A percentile compares a stretch with the other conserved stretches of the same genome.
These are phyloP conservation scores for Leishmania tropica DNA, from an alignment of 208 protist genomes.

Conservation along the genomic window DNA sequence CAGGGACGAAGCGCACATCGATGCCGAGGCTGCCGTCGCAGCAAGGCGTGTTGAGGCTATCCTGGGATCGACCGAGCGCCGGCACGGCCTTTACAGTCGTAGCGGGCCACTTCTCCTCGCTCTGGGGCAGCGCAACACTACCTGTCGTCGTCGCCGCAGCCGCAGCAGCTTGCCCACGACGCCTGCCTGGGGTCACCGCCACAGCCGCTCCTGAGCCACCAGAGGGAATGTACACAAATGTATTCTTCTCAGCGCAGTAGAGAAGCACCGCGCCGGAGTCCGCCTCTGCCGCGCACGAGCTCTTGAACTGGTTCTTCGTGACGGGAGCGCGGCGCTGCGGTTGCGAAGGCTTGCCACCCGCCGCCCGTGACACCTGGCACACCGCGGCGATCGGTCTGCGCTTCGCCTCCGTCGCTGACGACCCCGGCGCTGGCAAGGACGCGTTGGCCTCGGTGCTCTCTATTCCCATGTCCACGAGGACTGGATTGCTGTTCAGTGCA, in stretches of 20 bases:
- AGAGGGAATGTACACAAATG: conserved; percentile 44
- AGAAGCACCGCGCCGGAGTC: conserved; percentile 41
- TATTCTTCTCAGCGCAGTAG: conserved; percentile 60
- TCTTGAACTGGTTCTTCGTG: conserved; percentile 59
- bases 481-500: conserved; percentile 22
- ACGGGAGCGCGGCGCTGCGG: conserved; percentile 33
- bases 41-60: conserved; percentile 5
- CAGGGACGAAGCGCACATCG: conserved; percentile 23
- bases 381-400: conserved; percentile 9
- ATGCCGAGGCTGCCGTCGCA: conserved; percentile 15
- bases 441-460: background rate
- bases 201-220: conserved; percentile 4
- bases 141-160: background rate
- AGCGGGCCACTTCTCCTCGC: background rate
- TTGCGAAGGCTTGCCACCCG: background rate
- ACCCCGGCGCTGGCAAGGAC: background rate
- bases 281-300: conserved; percentile 47
- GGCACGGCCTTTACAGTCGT: background rate
- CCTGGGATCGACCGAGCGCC: background rate
- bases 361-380: conserved; percentile 19
- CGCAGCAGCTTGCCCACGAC: background rate
- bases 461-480: conserved; percentile 13
- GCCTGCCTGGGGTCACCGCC: background rate
- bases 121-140: background rate
- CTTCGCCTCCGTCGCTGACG: background rate